Base-by-base conservation (phyloP, 2,329 filamentous ascomycete genomes). In the Fusarium multiceps region DNA sequence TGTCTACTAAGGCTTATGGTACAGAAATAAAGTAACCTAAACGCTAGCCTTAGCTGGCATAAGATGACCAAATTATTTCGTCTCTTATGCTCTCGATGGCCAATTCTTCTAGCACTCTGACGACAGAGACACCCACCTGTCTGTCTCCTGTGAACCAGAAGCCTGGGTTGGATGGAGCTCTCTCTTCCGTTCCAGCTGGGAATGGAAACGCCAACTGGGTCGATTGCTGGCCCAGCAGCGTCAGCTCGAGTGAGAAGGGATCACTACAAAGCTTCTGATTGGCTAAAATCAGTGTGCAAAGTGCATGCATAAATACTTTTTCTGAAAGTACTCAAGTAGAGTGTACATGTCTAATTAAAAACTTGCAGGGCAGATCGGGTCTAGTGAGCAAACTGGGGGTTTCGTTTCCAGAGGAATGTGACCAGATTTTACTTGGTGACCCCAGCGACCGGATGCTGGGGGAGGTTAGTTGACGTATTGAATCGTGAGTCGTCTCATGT, bases 391-490 rank as follows among this genome's bases (percentile, higher is more conserved):
- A 68, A 42, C 53, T 54, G 43, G 37, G 30, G 54, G 43, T 53
- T 59, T 68, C 51, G 73, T 75, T 72, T 72, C 71, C 68, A 73
- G 70, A 75, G 73, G 72, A 75, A 75, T 75, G 68, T 59, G 45
- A 42, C 59, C 45, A 63, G 65, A 71, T 73, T 72, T 72, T 75
- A 42, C 37, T 61, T 41, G 55, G 69, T 68, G 69, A 28, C 66
- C 58, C 69, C 50, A 62, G 49, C 59, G 68, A 69, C 71, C 62
- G 55, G 47, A 58, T 53, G 57, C 48, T 73, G 55, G 49, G 28
- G 55, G 48, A 18, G 50, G 42, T 27, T 53, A 50, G 43, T 64
- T 60, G 63, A 68, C 34, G 23, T 61, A 34, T 51, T 25, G 53
- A 27, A 62, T 58, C 41, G 34, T n/a, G 34, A n/a, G 18, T 51